A percentile compares a stretch with the other conserved stretches of the same genome.
Evolutionary conservation across 768 basidiomycete species (phyloP).

Genomic region (Leccinellum rugosiceps): DNA sequence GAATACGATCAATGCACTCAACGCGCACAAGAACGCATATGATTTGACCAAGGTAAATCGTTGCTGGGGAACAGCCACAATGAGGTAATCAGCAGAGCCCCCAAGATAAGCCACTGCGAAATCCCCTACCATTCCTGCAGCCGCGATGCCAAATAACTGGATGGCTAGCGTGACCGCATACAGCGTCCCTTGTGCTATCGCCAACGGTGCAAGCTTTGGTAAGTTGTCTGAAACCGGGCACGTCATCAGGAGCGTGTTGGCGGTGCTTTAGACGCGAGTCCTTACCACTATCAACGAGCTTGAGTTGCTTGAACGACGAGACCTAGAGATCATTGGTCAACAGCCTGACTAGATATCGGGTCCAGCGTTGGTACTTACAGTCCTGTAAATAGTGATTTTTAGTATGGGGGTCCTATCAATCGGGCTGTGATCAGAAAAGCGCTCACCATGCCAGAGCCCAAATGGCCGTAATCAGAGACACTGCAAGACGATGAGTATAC

Average conservation of each 20-base stretch:
- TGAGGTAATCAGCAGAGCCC: not conserved
- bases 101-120: not conserved
- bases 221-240: constrained; percentile 28
- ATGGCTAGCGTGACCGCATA: constrained; percentile 51
- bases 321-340: constrained; percentile 40
- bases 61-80: constrained; percentile 41
- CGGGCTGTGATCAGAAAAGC: not conserved
- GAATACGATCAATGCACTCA: constrained; percentile 47
- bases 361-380: constrained; percentile 13
- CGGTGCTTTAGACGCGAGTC: constrained; percentile 21
- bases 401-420: not conserved
- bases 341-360: not conserved
- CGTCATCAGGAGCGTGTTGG: not conserved
- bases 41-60: constrained; percentile 48
- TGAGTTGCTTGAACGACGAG: constrained; percentile 55
- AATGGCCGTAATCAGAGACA: constrained; percentile 45
- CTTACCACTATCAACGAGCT: constrained; percentile 44
- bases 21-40: constrained; percentile 51
- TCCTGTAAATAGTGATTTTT: constrained; percentile 10
- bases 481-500: constrained; percentile 19
- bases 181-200: constrained; percentile 57
- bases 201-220: constrained; percentile 49
- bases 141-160: constrained; percentile 53
- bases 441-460: constrained; percentile 68
- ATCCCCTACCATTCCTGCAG: constrained; percentile 47